Percentiles rank a stretch among this genome's conserved stretches.
phyloP scores from a whole-genome alignment of 116 monocot species.

The Trichopus zeylanicus region DNA sequence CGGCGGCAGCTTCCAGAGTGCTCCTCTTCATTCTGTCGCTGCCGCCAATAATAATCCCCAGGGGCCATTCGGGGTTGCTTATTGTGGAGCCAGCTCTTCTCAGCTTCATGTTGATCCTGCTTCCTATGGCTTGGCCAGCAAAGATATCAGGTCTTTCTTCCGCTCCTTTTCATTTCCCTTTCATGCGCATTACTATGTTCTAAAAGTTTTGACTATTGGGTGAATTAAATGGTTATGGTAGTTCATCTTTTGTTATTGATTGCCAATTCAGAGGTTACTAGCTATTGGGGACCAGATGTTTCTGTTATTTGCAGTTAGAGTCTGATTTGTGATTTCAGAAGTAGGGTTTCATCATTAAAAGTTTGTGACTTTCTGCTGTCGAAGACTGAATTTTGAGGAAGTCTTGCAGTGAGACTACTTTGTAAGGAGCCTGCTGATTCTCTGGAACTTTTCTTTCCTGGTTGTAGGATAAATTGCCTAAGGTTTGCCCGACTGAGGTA shows the following conservation, averaged over 20 bases:
- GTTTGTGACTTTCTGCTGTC: background rate
- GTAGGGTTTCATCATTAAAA: background rate
- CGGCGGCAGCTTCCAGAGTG: slow-evolving; percentile 27
- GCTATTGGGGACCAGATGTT: slow-evolving; percentile 1
- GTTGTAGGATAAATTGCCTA: background rate
- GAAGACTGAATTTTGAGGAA: background rate
- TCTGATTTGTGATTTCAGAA: too few species aligned
- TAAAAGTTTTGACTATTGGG: too few species aligned
- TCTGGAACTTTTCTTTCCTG: background rate
- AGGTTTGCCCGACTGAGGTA: background rate
- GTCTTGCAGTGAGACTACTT: background rate
- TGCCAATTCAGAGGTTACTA: background rate
- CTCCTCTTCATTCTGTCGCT: slow-evolving; percentile 9
- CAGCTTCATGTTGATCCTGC: slow-evolving; percentile 41
- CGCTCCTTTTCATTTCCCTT: background rate
- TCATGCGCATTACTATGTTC: too few species aligned
- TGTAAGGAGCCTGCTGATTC: background rate
- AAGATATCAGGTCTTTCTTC: slow-evolving; percentile 35
- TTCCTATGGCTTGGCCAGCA: slow-evolving; percentile 29
- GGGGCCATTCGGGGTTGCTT: slow-evolving; percentile 3
- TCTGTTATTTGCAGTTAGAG: too few species aligned
- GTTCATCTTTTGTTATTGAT: background rate
- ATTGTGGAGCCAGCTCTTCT: slow-evolving; percentile 12
- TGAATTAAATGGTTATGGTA: too few species aligned
- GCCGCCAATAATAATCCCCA: slow-evolving; percentile 11